phyloP scores from a whole-genome alignment of 495 filamentous ascomycete genomes.

The Neurospora sp. region DNA sequence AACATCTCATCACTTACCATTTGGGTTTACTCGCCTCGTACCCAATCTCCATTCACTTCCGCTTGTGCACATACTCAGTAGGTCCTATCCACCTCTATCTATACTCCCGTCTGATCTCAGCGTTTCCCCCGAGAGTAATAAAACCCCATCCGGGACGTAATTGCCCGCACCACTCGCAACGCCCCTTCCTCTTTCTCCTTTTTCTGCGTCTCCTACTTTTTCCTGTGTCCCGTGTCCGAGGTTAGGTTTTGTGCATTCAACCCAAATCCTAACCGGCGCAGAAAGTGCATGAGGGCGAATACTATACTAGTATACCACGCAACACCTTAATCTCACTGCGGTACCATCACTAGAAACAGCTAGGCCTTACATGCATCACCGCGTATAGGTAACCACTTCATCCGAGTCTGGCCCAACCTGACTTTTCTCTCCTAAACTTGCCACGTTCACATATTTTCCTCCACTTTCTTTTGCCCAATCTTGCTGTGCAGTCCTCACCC shows the following conservation, averaged over 20 bases:
- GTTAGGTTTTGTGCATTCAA: not conserved
- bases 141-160: not conserved
- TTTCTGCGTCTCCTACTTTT: not conserved
- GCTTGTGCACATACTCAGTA: not conserved
- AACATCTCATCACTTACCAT: not conserved
- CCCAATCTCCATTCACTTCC: not conserved
- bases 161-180: not conserved
- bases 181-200: not conserved
- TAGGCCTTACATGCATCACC: not conserved
- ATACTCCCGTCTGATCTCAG: not conserved
- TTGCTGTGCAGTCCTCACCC: not conserved
- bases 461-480: not conserved
- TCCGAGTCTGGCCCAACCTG: not conserved
- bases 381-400: not conserved
- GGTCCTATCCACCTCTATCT: not conserved
- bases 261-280: not conserved
- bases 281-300: not conserved
- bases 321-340: not conserved
- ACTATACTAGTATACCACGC: not conserved
- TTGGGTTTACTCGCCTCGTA: not conserved
- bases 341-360: not conserved
- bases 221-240: not conserved
- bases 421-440: not conserved
- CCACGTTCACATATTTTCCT: not conserved
- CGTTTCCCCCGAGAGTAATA: not conserved